Base-by-base conservation (phyloP, 495 filamentous ascomycete species). In the Cercophora newfieldiana region DNA sequence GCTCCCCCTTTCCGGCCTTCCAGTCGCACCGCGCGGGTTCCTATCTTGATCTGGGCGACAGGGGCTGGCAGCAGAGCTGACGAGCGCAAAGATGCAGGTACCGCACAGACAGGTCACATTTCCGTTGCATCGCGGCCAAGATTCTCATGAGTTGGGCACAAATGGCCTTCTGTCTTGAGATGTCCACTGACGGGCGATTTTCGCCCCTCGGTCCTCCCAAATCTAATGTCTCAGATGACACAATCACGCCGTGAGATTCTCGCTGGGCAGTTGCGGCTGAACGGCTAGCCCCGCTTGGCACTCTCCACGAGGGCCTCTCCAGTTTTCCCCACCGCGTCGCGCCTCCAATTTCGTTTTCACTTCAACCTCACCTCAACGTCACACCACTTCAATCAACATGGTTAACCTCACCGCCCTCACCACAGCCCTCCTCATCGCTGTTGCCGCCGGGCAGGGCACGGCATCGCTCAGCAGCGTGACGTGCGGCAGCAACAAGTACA, bases 401-500 rank as follows among this genome's bases (percentile, higher is more conserved):
- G 31, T 60, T 24, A 47, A 47, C 29, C 33, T 60, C 21, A 19
- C 24, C 8, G 14, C n/a, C n/a, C 29, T 60, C 57, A 60, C 57
- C 18, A 47, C 57, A 16, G 30, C 48, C 44, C 6, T 53, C 59
- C 6, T 53, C 25, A 16, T 24, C 33, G 37, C 59, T 26, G 3
- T 69, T 28, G 48, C 67, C 33, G 8, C 30, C 0, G 69, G 63
- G 30, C 71, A 71, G 29, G 71, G 64, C 64, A 69, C 55, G 16
- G 50, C 37, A 22, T 67, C 61, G 56, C 64, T 73, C 47, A 7
- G 21, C 31, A 63, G 31, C 21, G 60, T 69, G 0, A 65, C 65
- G 7, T 75, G 73, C 65, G 71, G 68, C 7, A 61, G 16, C 33
- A 54, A 58, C 21, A 68, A 25, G 33, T 74, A 71, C 66, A 67